These are phyloP conservation scores for Colletotrichum somersetense DNA, from an alignment of 2,329 filamentous ascomycete genomes.

Conservation along the genomic window DNA sequence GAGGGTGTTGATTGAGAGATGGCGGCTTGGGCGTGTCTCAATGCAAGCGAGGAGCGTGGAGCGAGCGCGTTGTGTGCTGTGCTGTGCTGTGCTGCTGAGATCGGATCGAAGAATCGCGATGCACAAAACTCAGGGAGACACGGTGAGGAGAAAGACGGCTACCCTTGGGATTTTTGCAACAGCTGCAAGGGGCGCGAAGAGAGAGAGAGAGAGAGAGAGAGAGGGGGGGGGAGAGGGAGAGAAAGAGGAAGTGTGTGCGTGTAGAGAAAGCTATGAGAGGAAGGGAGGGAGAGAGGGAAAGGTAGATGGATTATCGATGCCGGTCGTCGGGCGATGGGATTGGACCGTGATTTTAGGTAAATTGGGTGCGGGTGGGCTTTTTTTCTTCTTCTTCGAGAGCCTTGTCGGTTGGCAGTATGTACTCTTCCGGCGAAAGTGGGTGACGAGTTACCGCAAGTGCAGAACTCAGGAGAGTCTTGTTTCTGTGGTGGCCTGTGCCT, in stretches of 20 bases:
- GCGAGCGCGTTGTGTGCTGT: not conserved
- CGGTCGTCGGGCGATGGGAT: slow-evolving; percentile 35
- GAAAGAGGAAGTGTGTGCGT: not conserved
- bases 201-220: not conserved
- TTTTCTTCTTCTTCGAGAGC: not conserved
- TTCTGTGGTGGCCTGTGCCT: slow-evolving; percentile 24
- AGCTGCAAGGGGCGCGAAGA: slow-evolving; percentile 29
- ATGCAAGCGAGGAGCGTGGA: not conserved
- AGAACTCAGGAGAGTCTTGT: not conserved
- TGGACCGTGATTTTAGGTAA: slow-evolving; percentile 41
- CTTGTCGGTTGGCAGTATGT: not conserved
- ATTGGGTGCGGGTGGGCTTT: slow-evolving; percentile 34
- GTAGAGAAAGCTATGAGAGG: slow-evolving; percentile 1
- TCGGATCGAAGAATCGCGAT: slow-evolving; percentile 15
- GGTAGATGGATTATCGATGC: slow-evolving; percentile 34
- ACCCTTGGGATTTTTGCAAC: slow-evolving; percentile 19
- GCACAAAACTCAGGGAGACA: slow-evolving; percentile 27
- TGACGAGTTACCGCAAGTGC: not conserved
- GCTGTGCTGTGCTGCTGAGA: not conserved
- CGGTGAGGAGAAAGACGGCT: slow-evolving; percentile 28
- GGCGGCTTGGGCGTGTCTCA: slow-evolving; percentile 25
- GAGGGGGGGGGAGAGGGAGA: not conserved
- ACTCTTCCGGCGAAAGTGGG: not conserved
- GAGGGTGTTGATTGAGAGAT: slow-evolving; percentile 7
- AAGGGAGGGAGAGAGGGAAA: slow-evolving; percentile 19